phyloP scores from a whole-genome alignment of 352 stramenopile genomes.

The Aphanomyces stellatus region DNA sequence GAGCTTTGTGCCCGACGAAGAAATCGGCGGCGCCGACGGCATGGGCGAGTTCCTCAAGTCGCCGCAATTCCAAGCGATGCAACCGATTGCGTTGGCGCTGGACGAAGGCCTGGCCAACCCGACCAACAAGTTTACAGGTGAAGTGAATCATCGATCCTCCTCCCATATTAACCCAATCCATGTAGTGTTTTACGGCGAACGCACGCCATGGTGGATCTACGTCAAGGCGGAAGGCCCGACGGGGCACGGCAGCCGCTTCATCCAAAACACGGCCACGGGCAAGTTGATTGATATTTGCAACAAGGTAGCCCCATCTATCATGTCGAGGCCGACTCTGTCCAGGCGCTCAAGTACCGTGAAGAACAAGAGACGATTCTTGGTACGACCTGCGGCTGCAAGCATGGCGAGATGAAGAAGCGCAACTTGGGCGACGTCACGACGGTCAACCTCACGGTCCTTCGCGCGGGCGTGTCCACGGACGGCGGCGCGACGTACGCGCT shows the following conservation, averaged over 20 bases:
- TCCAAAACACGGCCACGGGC: slow-evolving; percentile 89
- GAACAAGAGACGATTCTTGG: slow-evolving; percentile 83
- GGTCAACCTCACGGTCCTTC: slow-evolving; percentile 91
- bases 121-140: slow-evolving; percentile 71
- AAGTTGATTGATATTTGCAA: slow-evolving; percentile 88
- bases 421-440: slow-evolving; percentile 94
- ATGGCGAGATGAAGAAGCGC: slow-evolving; percentile 86
- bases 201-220: slow-evolving; percentile 89
- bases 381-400: slow-evolving; percentile 71
- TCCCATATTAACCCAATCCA: background rate
- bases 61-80: slow-evolving; percentile 67
- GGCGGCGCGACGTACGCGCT: slow-evolving; percentile 82
- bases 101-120: slow-evolving; percentile 92
- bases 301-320: slow-evolving; percentile 35
- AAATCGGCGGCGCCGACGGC: slow-evolving; percentile 86
- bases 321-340: slow-evolving; percentile 30
- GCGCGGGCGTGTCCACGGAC: slow-evolving; percentile 81
- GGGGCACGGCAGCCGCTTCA: slow-evolving; percentile 89
- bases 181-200: slow-evolving; percentile 94
- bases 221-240: slow-evolving; percentile 67
- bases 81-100: slow-evolving; percentile 84
- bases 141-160: background rate
- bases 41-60: slow-evolving; percentile 89
- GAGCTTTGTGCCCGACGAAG: slow-evolving; percentile 91
- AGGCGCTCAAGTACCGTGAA: slow-evolving; percentile 79